A percentile compares a stretch with the other conserved stretches of the same genome.
phyloP scores from a whole-genome alignment of 2,329 filamentous ascomycete genomes.

The Ampelomyces quisqualis region DNA sequence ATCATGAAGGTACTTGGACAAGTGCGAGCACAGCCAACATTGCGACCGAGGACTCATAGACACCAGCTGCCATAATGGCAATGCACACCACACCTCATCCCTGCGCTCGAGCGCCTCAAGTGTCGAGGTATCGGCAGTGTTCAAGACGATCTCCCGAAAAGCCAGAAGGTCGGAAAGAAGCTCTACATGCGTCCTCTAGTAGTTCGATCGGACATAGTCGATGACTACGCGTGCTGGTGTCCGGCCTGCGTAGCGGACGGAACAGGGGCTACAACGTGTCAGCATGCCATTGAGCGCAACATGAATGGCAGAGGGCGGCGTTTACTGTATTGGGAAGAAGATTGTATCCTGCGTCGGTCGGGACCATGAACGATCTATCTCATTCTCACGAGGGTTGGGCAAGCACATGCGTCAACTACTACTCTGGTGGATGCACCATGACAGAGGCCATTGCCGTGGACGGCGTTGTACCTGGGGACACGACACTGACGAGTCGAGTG shows the following conservation, averaged over 20 bases:
- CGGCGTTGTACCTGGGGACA: constrained; percentile 1
- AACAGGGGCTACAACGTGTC: constrained; percentile 39
- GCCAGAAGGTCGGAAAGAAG: constrained; percentile 49
- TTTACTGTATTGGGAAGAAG: constrained; percentile 38
- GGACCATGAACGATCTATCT: constrained; percentile 31
- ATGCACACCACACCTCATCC: constrained; percentile 50
- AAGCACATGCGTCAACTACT: neutral
- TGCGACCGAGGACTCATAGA: constrained; percentile 53
- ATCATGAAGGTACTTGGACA: constrained; percentile 44
- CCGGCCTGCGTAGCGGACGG: constrained; percentile 44
- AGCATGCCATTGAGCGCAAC: neutral
- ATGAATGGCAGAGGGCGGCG: neutral
- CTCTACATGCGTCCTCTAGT: constrained; percentile 45
- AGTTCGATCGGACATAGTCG: constrained; percentile 42
- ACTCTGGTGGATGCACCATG: neutral
- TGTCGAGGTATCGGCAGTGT: constrained; percentile 29
- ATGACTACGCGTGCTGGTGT: constrained; percentile 42
- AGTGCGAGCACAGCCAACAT: constrained; percentile 51
- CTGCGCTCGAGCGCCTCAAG: constrained; percentile 32
- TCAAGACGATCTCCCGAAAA: constrained; percentile 44
- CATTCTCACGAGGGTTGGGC: no score
- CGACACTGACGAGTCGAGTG: constrained; percentile 13
- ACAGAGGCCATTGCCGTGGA: no score
- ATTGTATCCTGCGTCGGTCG: constrained; percentile 29
- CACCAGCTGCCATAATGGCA: constrained; percentile 48